Evolutionary conservation across 176 grass and related monocot genomes (phyloP), one percentile per base, ranked within the genome.

Genomic region (Carex littledalei): DNA sequence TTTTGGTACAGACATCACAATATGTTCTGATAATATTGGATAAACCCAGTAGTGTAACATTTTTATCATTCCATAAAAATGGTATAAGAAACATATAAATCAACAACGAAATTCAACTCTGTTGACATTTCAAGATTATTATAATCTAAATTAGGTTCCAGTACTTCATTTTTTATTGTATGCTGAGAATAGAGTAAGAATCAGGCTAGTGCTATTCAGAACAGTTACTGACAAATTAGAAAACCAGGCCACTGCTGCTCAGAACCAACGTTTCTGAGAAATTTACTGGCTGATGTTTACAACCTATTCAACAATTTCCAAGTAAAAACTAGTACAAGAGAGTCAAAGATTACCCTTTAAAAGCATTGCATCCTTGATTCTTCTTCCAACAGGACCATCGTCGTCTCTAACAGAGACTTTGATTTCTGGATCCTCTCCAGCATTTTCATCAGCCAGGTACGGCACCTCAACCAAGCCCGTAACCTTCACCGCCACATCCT

Each of bases 371-470:
- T 99, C 96, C 93, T 99, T 99, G 90, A 92, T 92, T 35, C 96
- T 87, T 56, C 83, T 84, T 24, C 88, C 93, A 17, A 99, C 47
- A 3, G 96, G 90, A 4, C 87, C 82, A 15, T 99, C 96, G 8
- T 99, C 96, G 35, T 92, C 93, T 73, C 88, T 86, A 55, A 99
- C 71, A 61, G 87, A 93, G 56, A 99, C 79, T 68, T 87, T 90
- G 41, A 99, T 43, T 22, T 99, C 91, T 1, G 96, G 96, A 70
- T 99, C 96, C 90, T 99, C 96, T 15, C 81, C 90, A 0, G 96
- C 96, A 87, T 99, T 99, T 87, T 99, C 96, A 84, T 99, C 96
- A 1, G 93, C 93, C 26, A 99, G 91, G 86, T 99, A 95, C 21
- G 96, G 96, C 6, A 99, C 90, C 85, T 99, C 96, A 8, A 91